phyloP scores from a whole-genome alignment of 23 red algal genomes.

The Pyropia yezoensis region DNA sequence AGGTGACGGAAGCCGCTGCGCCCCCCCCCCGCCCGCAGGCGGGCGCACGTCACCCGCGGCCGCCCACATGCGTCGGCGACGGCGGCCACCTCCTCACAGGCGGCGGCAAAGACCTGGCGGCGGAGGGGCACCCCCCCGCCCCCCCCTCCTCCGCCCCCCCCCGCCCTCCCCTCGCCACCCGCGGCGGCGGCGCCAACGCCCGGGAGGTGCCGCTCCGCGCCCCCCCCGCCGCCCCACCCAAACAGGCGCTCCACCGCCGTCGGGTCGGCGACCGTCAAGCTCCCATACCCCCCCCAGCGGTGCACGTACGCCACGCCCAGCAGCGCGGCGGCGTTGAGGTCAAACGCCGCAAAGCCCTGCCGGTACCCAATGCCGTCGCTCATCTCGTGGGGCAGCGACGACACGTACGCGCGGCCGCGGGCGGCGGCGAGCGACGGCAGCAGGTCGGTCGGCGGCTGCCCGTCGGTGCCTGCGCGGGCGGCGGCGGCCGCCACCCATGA shows the following conservation, averaged over 20 bases:
- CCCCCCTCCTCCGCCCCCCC: too few species aligned
- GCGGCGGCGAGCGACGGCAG: conserved; percentile 4
- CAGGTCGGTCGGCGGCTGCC: too few species aligned
- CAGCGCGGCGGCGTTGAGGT: conserved; percentile 6
- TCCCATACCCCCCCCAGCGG: conserved; percentile 23
- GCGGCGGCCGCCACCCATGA: too few species aligned
- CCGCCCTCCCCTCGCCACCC: conserved; percentile 6
- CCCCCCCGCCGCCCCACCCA: conserved; percentile 26
- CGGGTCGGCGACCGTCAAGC: conserved; percentile 7
- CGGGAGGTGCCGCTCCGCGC: too few species aligned
- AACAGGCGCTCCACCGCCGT: conserved; percentile 27
- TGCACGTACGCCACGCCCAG: conserved; percentile 17
- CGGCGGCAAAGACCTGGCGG: neutral
- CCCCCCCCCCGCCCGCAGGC: conserved; percentile 1
- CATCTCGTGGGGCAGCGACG: conserved; percentile 18
- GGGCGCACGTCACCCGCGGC: conserved; percentile 7
- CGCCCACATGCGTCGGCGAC: conserved; percentile 25
- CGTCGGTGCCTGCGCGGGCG: too few species aligned
- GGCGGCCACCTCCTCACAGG: conserved; percentile 3
- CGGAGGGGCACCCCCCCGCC: neutral
- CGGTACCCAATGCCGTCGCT: conserved; percentile 33
- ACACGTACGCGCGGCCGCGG: conserved; percentile 32
- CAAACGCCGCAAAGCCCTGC: conserved; percentile 14
- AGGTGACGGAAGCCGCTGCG: conserved; percentile 16
- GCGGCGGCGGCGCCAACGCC: too few species aligned